Evolutionary conservation across 148 eudicot genomes (phyloP), one percentile per base, ranked within the genome.

Genomic region (Vaccinium macrocarpon): DNA sequence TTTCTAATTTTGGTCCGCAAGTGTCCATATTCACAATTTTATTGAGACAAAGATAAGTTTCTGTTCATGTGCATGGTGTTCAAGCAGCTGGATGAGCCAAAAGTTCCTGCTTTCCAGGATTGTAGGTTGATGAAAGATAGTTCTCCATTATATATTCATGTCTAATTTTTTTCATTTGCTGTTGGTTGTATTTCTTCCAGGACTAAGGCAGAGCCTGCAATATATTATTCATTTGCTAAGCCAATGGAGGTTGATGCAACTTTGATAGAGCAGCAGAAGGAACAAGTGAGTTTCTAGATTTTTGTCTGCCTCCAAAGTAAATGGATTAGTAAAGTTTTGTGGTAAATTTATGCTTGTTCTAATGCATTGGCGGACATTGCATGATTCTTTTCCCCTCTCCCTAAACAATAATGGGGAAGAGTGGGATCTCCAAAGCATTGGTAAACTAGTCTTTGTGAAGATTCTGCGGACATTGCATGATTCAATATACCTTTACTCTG

Each of bases 41-140:
- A 91, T 92, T 92, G 98, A 95, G 97, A 89, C 93, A 84, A 94
- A 95, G 99, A 94, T 96, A 96, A 96, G 99, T 95, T 92, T 93
- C 98, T 88, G 83, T 90, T 89, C 91, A 89, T 88, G 92, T 92
- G 90, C 93, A 93, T 92, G 90, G 87, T 77, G 84, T 87, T 91
- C 89, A 90, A 87, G 91, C 91, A 80, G 87, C 88, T 89, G 83
- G 88, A 88, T 91, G 89, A 85, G 81, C 87, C 38, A 56, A 71
- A 59, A 79, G 57, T 55, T 83, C 82, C 87, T 86, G 74, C 84
- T 83, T 76, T 82, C 84, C 87, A 87, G 90, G 88, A 82, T 61
- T 78, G 84, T 86, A 87, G 87, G 86, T 82, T 86, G 68, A 86
- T 82, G 59, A 61, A 66, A 8, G 16, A 21, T 3, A 80, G 32